Percentiles rank a stretch among this genome's conserved stretches.
Evolutionary conservation across 2,329 filamentous ascomycete species (phyloP).

Genomic region (Scopulariopsis brevicaulis): DNA sequence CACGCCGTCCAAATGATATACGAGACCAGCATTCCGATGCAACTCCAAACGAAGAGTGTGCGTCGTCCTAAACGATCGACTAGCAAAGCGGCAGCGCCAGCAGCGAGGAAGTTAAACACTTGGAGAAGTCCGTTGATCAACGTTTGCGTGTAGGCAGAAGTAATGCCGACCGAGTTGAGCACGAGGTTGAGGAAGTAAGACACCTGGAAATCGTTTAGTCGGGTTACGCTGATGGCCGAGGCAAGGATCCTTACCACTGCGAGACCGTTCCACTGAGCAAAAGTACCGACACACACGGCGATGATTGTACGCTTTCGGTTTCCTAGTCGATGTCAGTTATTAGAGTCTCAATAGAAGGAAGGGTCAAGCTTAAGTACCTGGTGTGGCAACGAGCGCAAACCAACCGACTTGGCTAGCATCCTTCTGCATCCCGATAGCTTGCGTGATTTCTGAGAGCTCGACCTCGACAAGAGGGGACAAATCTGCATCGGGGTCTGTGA

Average conservation of each 20-base stretch:
- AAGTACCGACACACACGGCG: constrained; percentile 12
- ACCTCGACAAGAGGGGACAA: constrained; percentile 11
- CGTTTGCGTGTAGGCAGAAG: constrained; percentile 20
- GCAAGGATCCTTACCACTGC: too few relatives aligned
- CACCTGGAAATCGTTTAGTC: too few relatives aligned
- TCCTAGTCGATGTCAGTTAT: too few relatives aligned
- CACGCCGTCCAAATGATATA: constrained; percentile 22
- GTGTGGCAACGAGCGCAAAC: constrained; percentile 11
- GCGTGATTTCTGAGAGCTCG: constrained; percentile 18
- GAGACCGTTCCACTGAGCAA: constrained; percentile 15
- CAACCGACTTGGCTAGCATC: constrained; percentile 10
- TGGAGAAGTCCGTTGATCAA: constrained; percentile 21
- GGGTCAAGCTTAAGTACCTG: too few relatives aligned
- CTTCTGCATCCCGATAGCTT: constrained; percentile 12
- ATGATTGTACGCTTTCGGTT: constrained; percentile 16
- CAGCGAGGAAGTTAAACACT: constrained; percentile 28
- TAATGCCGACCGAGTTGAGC: constrained; percentile 22
- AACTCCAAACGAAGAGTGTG: constrained; percentile 38
- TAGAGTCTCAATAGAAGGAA: too few relatives aligned
- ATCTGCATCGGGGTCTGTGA: constrained; percentile 26
- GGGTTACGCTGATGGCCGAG: too few relatives aligned
- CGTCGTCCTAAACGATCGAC: constrained; percentile 34
- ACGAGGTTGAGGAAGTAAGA: constrained; percentile 26
- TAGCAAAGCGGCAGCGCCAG: constrained; percentile 25
- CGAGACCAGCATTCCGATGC: constrained; percentile 14